Percentiles rank a stretch among this genome's conserved stretches.
Evolutionary conservation across 805 yeast genomes (phyloP).

Genomic region (Zygosaccharomyces pseudorouxii): DNA sequence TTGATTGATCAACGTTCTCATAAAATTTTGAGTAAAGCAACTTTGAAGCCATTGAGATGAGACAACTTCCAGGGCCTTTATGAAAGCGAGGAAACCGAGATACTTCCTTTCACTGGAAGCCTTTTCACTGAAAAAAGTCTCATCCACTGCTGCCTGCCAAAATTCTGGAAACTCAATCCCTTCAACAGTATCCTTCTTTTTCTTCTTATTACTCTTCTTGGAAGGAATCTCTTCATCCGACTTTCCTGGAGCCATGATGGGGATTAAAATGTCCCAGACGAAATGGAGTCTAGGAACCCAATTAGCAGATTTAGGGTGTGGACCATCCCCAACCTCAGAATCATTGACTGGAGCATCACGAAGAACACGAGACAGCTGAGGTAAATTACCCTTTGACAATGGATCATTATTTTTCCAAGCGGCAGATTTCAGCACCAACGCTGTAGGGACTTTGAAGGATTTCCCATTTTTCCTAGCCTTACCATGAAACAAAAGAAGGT

Average conservation of each 20-base stretch:
- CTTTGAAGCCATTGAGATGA: conserved; percentile 18
- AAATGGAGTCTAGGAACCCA: conserved; percentile 76
- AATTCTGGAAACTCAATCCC: conserved; percentile 52
- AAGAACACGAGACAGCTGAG: conserved; percentile 55
- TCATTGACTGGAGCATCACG: conserved; percentile 45
- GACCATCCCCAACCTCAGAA: conserved; percentile 25
- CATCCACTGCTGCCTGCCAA: conserved; percentile 78
- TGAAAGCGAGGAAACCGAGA: conserved; percentile 77
- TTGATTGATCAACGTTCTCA: conserved; percentile 74
- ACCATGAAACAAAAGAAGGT: conserved; percentile 36
- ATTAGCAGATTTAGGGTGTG: conserved; percentile 51
- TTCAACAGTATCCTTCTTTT: conserved; percentile 33
- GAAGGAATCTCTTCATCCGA: conserved; percentile 15
- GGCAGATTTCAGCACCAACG: conserved; percentile 20
- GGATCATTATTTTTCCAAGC: conserved; percentile 75
- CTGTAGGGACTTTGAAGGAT: not conserved
- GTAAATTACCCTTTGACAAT: conserved; percentile 62
- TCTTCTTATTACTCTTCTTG: conserved; percentile 36
- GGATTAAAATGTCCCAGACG: conserved; percentile 63
- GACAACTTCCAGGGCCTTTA: conserved; percentile 39
- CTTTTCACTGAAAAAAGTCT: conserved; percentile 66
- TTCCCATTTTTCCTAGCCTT: conserved; percentile 5
- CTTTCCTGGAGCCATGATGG: conserved; percentile 35
- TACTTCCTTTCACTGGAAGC: conserved; percentile 83
- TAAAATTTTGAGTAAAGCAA: conserved; percentile 58